Base-by-base conservation (phyloP, 1,284 basidiomycete species). In the Coriolopsis trogii region DNA sequence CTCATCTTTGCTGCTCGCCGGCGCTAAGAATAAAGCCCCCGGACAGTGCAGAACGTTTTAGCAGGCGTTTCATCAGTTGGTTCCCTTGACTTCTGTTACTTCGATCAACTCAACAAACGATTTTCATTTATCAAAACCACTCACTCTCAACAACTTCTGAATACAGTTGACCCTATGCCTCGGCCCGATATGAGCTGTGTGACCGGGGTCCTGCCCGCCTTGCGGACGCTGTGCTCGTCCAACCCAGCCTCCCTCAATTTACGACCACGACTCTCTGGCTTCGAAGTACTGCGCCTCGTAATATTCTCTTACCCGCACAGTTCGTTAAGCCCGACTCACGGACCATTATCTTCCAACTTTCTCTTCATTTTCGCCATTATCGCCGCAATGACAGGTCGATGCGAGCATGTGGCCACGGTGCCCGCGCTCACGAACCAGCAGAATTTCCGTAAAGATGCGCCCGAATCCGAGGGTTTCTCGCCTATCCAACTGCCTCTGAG, bases 161-260 rank as follows among this genome's bases (percentile, higher is more conserved):
- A n/a, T n/a, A n/a, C n/a, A n/a, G n/a, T n/a, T n/a, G n/a, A n/a
- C n/a, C n/a, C n/a, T 30, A 12, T 34, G 4, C 9, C 4, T 29
- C 48, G 45, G 39, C 7, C 44, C 39, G 39, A 29, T 4, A 21
- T 15, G 23, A 25, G 20, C 16, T 13, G 25, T n/a, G 37, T 55
- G 20, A 8, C 12, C 15, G 47, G 53, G 50, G 57, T 51, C 53
- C 28, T 31, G 16, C 1, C 3, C 13, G 33, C 18, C n/a, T 49
- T 51, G 49, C 53, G 56, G 52, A 59, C 41, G 49, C 50, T 55
- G 57, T 53, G 43, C 50, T 33, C 47, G 44, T 45, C 41, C 36
- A 46, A 36, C 39, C 47, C 21, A 49, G 25, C 47, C 39, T 29
- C 21, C 21, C 50, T 36, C 6, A 23, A 25, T 37, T 46, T 42